Percentiles rank a stretch among this genome's conserved stretches.
These are phyloP conservation scores for Xylaria venustula DNA, from an alignment of 495 filamentous ascomycete genomes.

Conservation along the genomic window DNA sequence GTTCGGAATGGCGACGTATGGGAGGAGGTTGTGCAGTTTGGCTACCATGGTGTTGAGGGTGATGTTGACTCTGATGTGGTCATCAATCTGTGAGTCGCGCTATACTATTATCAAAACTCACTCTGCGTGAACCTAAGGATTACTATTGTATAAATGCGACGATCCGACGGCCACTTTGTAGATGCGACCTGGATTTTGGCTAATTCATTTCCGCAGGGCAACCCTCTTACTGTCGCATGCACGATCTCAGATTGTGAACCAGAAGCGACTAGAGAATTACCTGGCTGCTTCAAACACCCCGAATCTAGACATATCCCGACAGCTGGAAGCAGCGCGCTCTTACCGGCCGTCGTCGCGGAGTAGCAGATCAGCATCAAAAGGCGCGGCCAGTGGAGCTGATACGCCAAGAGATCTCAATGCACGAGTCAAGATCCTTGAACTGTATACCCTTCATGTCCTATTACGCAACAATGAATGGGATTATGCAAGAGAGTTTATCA, in stretches of 20 bases:
- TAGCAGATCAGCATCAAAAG: slow-evolving; percentile 36
- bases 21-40: slow-evolving; percentile 84
- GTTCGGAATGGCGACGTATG: slow-evolving; percentile 85
- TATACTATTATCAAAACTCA: neutral
- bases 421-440: slow-evolving; percentile 83
- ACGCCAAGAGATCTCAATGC: slow-evolving; percentile 75
- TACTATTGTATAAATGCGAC: neutral
- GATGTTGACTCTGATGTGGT: slow-evolving; percentile 94
- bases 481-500: slow-evolving; percentile 88
- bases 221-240: slow-evolving; percentile 86
- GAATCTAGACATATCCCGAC: slow-evolving; percentile 63
- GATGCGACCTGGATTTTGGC: neutral
- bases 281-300: slow-evolving; percentile 73
- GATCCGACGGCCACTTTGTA: neutral
- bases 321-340: slow-evolving; percentile 40
- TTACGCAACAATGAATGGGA: slow-evolving; percentile 92
- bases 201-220: slow-evolving; percentile 50
- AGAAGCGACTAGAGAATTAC: slow-evolving; percentile 85
- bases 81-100: slow-evolving; percentile 70
- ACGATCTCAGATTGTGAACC: slow-evolving; percentile 75
- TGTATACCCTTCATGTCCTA: slow-evolving; percentile 91
- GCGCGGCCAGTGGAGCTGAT: slow-evolving; percentile 57
- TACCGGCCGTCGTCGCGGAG: slow-evolving; percentile 21
- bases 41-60: slow-evolving; percentile 82
- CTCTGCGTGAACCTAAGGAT: neutral